Evolutionary conservation across 1,139 yeast genomes (phyloP).

Genomic region (Lodderomyces parapsilosis): DNA sequence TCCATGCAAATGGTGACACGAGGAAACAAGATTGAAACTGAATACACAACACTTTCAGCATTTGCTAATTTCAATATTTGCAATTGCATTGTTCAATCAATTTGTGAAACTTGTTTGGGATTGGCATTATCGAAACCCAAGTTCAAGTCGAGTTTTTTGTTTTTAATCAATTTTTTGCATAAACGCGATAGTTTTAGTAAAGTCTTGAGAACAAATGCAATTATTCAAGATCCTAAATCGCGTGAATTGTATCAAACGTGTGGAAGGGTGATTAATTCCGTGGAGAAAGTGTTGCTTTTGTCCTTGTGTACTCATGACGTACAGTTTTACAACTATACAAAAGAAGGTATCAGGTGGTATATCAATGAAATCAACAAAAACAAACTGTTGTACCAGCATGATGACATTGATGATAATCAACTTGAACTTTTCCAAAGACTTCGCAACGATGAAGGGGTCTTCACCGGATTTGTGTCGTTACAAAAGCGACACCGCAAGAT

Average conservation of each 20-base stretch:
- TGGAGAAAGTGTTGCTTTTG: conserved; percentile 49
- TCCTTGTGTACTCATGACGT: conserved; percentile 58
- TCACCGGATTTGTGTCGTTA: conserved; percentile 75
- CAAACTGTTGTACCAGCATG: conserved; percentile 10
- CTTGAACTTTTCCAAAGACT: conserved; percentile 49
- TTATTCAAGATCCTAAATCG: conserved; percentile 18
- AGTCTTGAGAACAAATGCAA: conserved; percentile 23
- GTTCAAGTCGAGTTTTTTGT: conserved; percentile 38
- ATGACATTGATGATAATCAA: conserved; percentile 21
- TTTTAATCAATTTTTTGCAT: conserved; percentile 34
- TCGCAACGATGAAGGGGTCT: conserved; percentile 56
- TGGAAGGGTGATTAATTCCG: conserved; percentile 23
- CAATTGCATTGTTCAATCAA: conserved; percentile 32
- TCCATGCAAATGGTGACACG: conserved; percentile 31
- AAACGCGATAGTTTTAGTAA: conserved; percentile 21
- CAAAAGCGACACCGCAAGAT: conserved; percentile 65
- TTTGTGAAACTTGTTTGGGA: conserved; percentile 38
- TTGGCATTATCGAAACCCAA: conserved; percentile 36
- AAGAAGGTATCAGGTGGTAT: conserved; percentile 48
- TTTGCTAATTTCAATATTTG: conserved; percentile 32
- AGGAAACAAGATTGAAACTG: conserved; percentile 18
- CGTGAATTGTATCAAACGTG: conserved; percentile 15
- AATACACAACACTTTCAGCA: conserved; percentile 23
- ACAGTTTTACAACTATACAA: conserved; percentile 54
- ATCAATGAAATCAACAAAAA: conserved; percentile 30